phyloP scores from a whole-genome alignment of 768 basidiomycete species.

The Podaxis sp. region DNA sequence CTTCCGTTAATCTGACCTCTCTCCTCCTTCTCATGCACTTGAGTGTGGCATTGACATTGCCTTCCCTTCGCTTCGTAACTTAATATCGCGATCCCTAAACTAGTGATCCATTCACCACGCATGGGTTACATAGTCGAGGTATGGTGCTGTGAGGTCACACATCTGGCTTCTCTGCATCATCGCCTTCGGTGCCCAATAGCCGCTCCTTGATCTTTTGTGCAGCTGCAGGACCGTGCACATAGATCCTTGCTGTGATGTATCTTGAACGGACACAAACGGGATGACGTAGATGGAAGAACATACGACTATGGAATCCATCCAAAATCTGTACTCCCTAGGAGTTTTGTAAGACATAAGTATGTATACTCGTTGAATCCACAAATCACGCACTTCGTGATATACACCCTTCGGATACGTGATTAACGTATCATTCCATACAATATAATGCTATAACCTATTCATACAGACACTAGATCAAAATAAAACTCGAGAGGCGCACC shows the following conservation, averaged over 20 bases:
- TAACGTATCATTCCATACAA: conserved; percentile 65
- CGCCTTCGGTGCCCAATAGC: conserved; percentile 24
- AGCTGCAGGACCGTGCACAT: conserved; percentile 59
- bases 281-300: background rate
- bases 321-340: conserved; percentile 63
- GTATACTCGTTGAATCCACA: background rate
- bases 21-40: background rate
- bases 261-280: background rate
- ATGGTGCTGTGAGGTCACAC: conserved; percentile 3
- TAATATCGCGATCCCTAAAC: background rate
- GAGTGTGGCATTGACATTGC: background rate
- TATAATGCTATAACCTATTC: conserved; percentile 45
- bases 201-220: conserved; percentile 60
- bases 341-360: conserved; percentile 25
- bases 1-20: conserved; percentile 2
- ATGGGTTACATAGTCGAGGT: conserved; percentile 1
- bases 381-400: conserved; percentile 27
- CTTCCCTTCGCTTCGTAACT: background rate
- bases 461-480: conserved; percentile 1
- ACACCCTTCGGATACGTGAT: conserved; percentile 34
- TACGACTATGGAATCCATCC: conserved; percentile 20
- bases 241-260: conserved; percentile 36
- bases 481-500: conserved; percentile 21
- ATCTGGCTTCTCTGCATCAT: conserved; percentile 3
- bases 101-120: conserved; percentile 14